These are phyloP conservation scores for Nothopassalora personata DNA, from an alignment of 2,329 filamentous ascomycete species.

Conservation along the genomic window DNA sequence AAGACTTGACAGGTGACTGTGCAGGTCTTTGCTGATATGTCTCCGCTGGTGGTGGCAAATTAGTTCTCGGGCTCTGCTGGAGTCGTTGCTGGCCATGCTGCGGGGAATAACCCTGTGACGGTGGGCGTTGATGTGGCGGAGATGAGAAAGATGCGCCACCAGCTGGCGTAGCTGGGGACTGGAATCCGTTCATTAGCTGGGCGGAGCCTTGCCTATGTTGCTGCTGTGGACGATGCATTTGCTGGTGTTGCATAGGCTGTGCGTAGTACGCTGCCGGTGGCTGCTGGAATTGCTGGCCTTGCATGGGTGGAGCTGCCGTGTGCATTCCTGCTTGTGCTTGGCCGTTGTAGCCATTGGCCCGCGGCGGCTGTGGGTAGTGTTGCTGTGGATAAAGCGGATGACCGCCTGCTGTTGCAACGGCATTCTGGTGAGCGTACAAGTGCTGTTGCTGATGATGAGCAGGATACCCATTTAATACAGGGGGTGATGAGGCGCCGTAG, in stretches of 20 bases:
- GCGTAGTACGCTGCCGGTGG: neutral
- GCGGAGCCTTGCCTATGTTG: conserved; percentile 20
- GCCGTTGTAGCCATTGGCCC: conserved; percentile 8
- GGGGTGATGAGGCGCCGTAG: conserved; percentile 18
- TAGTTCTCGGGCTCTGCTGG: conserved; percentile 26
- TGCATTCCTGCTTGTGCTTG: conserved; percentile 1
- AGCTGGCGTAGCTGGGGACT: conserved; percentile 24
- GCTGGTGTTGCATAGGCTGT: neutral
- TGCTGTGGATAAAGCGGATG: conserved; percentile 19
- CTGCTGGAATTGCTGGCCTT: conserved; percentile 13
- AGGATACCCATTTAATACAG: conserved; percentile 19
- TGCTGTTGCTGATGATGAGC: conserved; percentile 29
- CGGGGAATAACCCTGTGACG: conserved; percentile 5
- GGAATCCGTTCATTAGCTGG: conserved; percentile 30
- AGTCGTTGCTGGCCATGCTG: conserved; percentile 8
- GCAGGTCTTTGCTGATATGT: conserved; percentile 14
- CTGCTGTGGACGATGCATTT: conserved; percentile 7
- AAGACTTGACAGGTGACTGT: conserved; percentile 30
- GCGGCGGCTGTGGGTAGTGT: conserved; percentile 8
- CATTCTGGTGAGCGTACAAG: conserved; percentile 31
- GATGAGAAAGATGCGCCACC: conserved; percentile 16
- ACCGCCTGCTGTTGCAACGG: conserved; percentile 25
- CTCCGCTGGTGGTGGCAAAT: conserved; percentile 26
- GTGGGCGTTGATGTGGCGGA: conserved; percentile 13
- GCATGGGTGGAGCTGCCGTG: neutral